These are phyloP conservation scores for Apiotrichum veenhuisii DNA, from an alignment of 1,284 basidiomycete genomes.

Conservation along the genomic window DNA sequence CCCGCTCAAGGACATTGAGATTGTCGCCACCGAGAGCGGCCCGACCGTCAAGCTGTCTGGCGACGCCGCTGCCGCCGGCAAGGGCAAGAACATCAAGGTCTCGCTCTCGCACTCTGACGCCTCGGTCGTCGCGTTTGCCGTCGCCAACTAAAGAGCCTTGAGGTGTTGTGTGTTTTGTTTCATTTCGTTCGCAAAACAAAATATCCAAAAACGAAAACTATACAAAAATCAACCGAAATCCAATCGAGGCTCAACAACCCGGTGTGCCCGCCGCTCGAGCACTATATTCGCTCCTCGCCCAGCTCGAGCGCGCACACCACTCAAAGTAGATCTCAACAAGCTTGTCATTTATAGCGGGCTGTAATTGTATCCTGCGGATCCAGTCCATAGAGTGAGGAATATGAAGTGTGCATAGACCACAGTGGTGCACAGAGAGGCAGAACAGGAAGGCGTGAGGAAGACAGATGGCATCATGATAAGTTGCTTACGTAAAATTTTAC, in stretches of 20 bases:
- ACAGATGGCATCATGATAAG: no score
- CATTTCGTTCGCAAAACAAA: not conserved
- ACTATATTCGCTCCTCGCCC: no score
- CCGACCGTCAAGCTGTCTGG: slow-evolving; percentile 75
- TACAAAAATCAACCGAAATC: not conserved
- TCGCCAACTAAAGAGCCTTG: slow-evolving; percentile 35
- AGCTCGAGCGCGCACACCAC: not conserved
- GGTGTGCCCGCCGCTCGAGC: not conserved
- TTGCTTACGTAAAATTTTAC: no score
- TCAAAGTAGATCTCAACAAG: slow-evolving; percentile 3
- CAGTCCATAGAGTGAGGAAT: slow-evolving; percentile 8
- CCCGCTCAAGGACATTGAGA: slow-evolving; percentile 94
- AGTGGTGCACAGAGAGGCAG: not conserved
- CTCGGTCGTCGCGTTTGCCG: slow-evolving; percentile 49
- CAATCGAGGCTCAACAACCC: not conserved
- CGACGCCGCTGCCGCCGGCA: slow-evolving; percentile 72
- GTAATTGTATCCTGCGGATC: slow-evolving; percentile 6
- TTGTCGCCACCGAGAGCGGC: slow-evolving; percentile 61
- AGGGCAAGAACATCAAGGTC: slow-evolving; percentile 69
- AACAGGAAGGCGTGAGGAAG: not conserved
- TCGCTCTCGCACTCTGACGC: slow-evolving; percentile 73
- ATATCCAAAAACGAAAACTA: not conserved
- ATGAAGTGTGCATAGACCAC: slow-evolving; percentile 7
- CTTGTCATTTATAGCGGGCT: slow-evolving; percentile 5
- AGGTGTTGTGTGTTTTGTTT: not conserved